A percentile compares a stretch with the other conserved stretches of the same genome.
These are phyloP conservation scores for Tricholoma furcatifolium DNA, from an alignment of 768 basidiomycete genomes.

Conservation along the genomic window DNA sequence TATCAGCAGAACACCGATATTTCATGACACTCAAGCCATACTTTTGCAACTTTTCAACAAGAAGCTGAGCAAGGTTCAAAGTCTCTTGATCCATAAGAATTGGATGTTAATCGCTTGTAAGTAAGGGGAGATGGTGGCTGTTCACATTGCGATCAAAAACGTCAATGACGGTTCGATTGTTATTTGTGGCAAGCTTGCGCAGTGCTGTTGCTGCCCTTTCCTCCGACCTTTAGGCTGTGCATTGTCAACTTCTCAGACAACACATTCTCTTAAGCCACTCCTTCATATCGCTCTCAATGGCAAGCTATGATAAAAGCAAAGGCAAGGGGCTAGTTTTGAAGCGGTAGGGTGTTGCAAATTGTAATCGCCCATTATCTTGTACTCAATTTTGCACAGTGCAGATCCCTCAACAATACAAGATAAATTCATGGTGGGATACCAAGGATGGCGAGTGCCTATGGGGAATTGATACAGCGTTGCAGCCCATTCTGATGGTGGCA, in stretches of 20 bases:
- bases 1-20: not conserved
- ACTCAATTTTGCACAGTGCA: conserved; percentile 37
- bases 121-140: conserved; percentile 1
- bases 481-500: not conserved
- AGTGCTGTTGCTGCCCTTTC: not conserved
- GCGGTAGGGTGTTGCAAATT: conserved; percentile 30
- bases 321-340: conserved; percentile 36
- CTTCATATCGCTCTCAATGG: conserved; percentile 18
- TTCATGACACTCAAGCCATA: conserved; percentile 24
- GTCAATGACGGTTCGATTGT: not conserved
- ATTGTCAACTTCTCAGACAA: not conserved
- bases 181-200: conserved; percentile 1
- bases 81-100: conserved; percentile 39
- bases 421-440: conserved; percentile 84
- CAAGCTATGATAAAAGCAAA: conserved; percentile 22
- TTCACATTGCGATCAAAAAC: conserved; percentile 1
- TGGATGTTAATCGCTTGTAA: not conserved
- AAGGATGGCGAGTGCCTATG: conserved; percentile 64
- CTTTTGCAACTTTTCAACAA: conserved; percentile 37
- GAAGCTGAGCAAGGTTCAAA: conserved; percentile 33
- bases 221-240: conserved; percentile 6
- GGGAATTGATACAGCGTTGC: not conserved
- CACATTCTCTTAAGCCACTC: conserved; percentile 3
- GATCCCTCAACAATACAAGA: conserved; percentile 77
- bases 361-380: not conserved